Base-by-base conservation (phyloP, 345 rosid species). In the Lepidium sativum region DNA sequence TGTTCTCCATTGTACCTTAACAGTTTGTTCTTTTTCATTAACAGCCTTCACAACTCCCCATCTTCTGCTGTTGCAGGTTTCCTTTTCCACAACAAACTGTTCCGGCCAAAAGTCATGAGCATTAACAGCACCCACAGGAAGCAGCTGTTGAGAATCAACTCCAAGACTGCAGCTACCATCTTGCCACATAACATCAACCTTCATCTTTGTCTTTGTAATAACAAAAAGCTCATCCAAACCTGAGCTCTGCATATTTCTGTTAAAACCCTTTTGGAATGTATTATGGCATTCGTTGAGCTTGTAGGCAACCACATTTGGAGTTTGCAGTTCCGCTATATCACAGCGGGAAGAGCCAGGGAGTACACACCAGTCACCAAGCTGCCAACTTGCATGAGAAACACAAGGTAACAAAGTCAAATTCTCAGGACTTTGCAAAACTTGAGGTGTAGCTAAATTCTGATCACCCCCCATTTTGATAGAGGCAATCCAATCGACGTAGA, bases 281-380 rank as follows among this genome's bases (percentile, higher is more conserved):
- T 41, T 56, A 13, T 60, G 70, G 42, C 54, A 50, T 32, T 71
- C 48, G 14, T 60, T 47, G 34, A 56, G 38, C 60, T 47, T 73
- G 68, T 42, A 57, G 50, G 68, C 25, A 6, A 60, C 55, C 62
- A 64, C 68, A 60, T 48, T 55, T 31, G 68, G 69, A 68, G 64
- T 32, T 43, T 27, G 49, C 41, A 57, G 63, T 53, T 74, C 80
- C 37, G 40, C 63, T 15, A 45, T 13, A 56, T 63, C 80, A 44
- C 55, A 53, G 47, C 40, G 6, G 13, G 81, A 77, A 57, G 79
- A 66, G 44, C 57, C 16, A 37, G 84, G 78, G 76, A 87, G 86
- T 56, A 81, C 65, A 50, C 97, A 94, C 97, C 91, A 88, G 78
- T 94, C 99, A 65, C 97, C 92, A n/a, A 85, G 80, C 76, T 88